Evolutionary conservation across 129 eudicot species (phyloP), one percentile per base, ranked within the genome.

Genomic region (Flaveria bidentis): DNA sequence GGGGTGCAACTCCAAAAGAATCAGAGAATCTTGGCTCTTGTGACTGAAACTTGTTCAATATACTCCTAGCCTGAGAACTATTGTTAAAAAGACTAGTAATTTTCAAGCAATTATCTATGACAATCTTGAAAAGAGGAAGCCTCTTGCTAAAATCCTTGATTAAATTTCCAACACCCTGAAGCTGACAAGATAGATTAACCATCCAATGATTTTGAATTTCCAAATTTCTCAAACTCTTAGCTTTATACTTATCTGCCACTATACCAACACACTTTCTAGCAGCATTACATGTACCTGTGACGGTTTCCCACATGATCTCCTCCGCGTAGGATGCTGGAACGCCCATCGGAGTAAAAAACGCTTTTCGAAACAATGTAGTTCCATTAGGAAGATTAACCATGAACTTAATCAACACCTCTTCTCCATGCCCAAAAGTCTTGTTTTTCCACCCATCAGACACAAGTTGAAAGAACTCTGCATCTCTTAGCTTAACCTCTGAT

Each of bases 331-430:
- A 69, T 20, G 88, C 85, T 6, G 84, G 79, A 80, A 80, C 51
- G 42, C 86, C 82, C 74, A 81, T 78, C 2, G 44, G 60, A 0
- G 75, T 69, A 39, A 82, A 78, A 75, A 92, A 70, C 0, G 82
- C 84, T 82, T 78, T 90, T 73, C 73, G 87, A 58, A 82, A 92
- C 67, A 92, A 88, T 72, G 87, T 83, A 25, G 90, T 84, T 68
- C 96, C 96, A 50, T 92, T 92, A 2, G 98, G 98, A 78, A 92
- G 92, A 83, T 92, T 92, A 47, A 90, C 87, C 79, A 72, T 67
- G 73, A 89, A 85, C 55, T 88, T 88, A 66, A 90, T 73, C 85
- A 92, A 81, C 57, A 76, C 83, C 45, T 89, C 87, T 63, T 82
- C 82, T 14, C 71, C 83, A 77, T 50, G 28, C 30, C 80, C 85